Conservation (phyloP, 2,329 filamentous ascomycete species). For the Trichoderma sp. region DNA sequence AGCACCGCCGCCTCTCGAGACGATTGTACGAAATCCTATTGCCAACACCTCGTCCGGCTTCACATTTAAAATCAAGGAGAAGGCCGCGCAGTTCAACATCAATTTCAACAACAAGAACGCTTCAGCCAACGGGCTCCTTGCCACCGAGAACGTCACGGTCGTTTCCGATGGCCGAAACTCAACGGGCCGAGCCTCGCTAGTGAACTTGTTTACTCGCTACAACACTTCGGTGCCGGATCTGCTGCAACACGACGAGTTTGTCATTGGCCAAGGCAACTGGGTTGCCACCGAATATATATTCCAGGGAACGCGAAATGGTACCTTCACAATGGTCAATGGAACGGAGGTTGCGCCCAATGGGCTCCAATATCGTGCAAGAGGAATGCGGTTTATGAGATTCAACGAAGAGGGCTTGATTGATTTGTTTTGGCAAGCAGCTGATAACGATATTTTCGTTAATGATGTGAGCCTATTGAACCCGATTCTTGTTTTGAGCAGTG, state of each 20-base stretch:
- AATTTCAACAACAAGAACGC: conserved; percentile 3
- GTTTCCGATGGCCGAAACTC: conserved; percentile 3
- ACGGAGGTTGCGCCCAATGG: background rate
- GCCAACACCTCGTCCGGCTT: background rate
- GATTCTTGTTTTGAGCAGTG: background rate
- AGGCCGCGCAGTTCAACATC: background rate
- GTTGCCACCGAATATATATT: conserved; percentile 1
- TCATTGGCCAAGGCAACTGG: conserved; percentile 7
- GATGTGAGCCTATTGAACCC: background rate
- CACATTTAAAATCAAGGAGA: conserved; percentile 1
- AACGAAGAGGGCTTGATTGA: conserved; percentile 1
- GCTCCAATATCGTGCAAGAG: background rate
- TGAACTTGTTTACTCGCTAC: background rate
- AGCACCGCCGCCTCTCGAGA: background rate
- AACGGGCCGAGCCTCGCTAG: background rate
- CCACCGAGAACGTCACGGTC: background rate
- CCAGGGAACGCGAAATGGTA: background rate
- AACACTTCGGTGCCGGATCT: conserved; percentile 3
- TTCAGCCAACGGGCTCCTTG: background rate
- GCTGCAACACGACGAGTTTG: conserved; percentile 1
- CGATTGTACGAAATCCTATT: background rate
- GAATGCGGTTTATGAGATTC: conserved; percentile 8
- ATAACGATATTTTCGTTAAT: conserved; percentile 1
- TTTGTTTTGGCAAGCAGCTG: conserved; percentile 4
- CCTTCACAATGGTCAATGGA: background rate